Conservation (phyloP, 163 green algal genomes). For the Scenedesmus sp. region DNA sequence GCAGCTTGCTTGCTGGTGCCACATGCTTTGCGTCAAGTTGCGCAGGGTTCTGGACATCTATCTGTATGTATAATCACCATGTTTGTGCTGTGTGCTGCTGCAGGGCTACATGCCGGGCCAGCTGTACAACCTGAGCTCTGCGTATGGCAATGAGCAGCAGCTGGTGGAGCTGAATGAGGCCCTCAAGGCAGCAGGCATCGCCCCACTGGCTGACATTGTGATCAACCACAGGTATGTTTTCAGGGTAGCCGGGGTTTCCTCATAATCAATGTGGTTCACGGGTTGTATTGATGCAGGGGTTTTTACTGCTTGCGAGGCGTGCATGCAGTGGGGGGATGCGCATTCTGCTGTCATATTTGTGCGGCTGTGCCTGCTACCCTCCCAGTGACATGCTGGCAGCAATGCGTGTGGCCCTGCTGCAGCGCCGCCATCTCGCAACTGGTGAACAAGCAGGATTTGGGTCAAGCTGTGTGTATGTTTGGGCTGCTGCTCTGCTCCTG, state of each 20-base stretch:
- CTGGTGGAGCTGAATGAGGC: conserved; percentile 58
- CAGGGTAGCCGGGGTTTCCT: background rate
- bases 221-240: conserved; percentile 91
- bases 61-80: background rate
- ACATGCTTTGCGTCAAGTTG: no score
- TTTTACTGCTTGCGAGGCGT: background rate
- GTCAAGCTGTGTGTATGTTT: background rate
- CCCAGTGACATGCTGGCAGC: background rate
- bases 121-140: conserved; percentile 88
- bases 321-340: no score
- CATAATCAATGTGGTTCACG: no score
- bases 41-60: background rate
- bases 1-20: no score
- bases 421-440: no score
- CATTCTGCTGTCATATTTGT: background rate
- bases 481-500: background rate
- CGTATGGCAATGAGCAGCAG: conserved; percentile 85
- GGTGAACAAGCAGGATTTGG: background rate
- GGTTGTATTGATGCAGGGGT: background rate
- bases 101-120: conserved; percentile 92
- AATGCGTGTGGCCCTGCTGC: background rate
- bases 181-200: conserved; percentile 68
- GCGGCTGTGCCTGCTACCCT: background rate
- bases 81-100: background rate
- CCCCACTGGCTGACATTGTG: conserved; percentile 85